Evolutionary conservation across 805 yeast genomes (phyloP).

Genomic region (Wickerhamiella brachini): DNA sequence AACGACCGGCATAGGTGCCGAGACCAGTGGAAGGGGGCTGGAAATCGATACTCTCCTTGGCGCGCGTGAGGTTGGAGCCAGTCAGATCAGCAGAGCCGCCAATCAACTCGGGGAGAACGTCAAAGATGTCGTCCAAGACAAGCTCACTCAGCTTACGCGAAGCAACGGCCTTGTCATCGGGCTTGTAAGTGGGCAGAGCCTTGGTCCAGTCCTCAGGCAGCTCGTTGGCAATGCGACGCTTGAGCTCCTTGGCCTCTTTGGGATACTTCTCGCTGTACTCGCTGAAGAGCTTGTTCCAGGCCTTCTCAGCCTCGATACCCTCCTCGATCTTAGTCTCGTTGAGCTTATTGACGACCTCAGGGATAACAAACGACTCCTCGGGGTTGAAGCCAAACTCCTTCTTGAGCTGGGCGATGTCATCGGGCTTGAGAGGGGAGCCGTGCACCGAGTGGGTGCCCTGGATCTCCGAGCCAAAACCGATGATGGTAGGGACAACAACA

Average conservation of each 20-base stretch:
- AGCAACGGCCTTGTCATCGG: constrained; percentile 73
- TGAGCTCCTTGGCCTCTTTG: constrained; percentile 59
- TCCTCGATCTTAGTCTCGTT: constrained; percentile 41
- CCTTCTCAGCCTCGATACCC: constrained; percentile 54
- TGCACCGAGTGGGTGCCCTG: constrained; percentile 88
- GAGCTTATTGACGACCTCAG: constrained; percentile 66
- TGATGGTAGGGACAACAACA: constrained; percentile 78
- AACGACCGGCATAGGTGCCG: constrained; percentile 85
- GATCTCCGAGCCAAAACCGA: constrained; percentile 81
- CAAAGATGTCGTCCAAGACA: constrained; percentile 49
- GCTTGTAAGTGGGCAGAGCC: constrained; percentile 63
- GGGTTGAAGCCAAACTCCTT: constrained; percentile 79
- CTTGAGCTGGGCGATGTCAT: constrained; percentile 81
- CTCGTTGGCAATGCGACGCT: constrained; percentile 62
- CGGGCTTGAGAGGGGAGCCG: constrained; percentile 91
- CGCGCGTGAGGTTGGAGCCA: constrained; percentile 89
- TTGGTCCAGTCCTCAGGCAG: constrained; percentile 76
- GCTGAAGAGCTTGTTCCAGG: constrained; percentile 58
- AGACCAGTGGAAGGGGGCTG: constrained; percentile 70
- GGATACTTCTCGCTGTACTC: constrained; percentile 60
- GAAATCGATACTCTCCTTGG: constrained; percentile 75
- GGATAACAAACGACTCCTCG: constrained; percentile 60
- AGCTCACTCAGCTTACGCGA: constrained; percentile 88
- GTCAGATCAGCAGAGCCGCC: constrained; percentile 99
- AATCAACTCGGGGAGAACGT: constrained; percentile 67